Evolutionary conservation across 169 alveolate genomes (phyloP).

Genomic region (Amoebophrya sp.): DNA sequence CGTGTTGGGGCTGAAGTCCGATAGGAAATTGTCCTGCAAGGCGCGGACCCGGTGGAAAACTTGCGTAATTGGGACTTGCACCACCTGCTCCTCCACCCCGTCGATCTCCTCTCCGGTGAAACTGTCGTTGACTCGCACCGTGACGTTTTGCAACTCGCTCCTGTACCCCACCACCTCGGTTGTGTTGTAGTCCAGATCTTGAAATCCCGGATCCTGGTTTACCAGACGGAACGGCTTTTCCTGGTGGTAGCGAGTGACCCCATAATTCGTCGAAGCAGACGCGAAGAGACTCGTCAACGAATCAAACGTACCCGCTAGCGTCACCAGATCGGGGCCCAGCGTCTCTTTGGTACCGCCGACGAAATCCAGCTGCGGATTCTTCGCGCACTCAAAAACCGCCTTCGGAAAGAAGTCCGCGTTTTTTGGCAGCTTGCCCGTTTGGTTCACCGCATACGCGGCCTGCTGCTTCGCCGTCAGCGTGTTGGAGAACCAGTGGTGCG

Average conservation of each 20-base stretch:
- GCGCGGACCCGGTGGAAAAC: neutral
- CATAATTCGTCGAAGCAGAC: no score
- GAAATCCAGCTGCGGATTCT: neutral
- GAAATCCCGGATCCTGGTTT: neutral
- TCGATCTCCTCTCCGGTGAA: neutral
- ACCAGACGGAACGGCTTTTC: no score
- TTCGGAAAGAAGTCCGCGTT: neutral
- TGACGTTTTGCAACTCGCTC: neutral
- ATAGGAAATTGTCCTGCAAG: neutral
- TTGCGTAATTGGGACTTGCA: neutral
- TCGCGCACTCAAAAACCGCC: neutral
- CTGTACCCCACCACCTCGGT: neutral
- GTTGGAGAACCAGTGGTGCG: neutral
- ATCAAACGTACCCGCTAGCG: no score
- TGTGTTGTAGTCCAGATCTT: neutral
- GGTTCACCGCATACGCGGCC: neutral
- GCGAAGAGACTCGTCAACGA: no score
- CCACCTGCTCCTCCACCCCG: neutral
- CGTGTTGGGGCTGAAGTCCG: neutral
- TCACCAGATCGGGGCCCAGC: no score
- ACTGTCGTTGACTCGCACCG: neutral
- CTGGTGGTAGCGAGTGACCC: no score
- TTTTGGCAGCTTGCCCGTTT: neutral
- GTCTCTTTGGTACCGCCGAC: no score
- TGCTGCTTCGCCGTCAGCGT: neutral